Percentiles rank a stretch among this genome's conserved stretches.
phyloP scores from a whole-genome alignment of 768 basidiomycete genomes.

The Lentinula edodes region DNA sequence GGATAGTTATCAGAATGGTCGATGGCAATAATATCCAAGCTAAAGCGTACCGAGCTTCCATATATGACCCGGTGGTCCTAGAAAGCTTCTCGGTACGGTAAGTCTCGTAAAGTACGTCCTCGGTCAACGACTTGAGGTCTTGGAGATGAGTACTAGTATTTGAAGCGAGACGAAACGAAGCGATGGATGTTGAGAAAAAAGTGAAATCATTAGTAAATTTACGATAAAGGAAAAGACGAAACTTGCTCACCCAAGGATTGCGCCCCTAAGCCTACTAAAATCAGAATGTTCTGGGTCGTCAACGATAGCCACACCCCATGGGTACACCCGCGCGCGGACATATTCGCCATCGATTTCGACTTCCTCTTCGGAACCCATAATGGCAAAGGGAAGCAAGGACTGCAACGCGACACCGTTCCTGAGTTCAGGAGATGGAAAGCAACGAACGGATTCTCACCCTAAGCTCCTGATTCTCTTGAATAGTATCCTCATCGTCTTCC shows the following conservation, averaged over 20 bases:
- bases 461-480: constrained; percentile 86
- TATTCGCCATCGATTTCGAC: constrained; percentile 74
- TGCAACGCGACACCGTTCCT: constrained; percentile 11
- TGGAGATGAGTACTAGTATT: constrained; percentile 64
- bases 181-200: not conserved
- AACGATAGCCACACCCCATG: constrained; percentile 90
- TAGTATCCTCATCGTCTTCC: constrained; percentile 91
- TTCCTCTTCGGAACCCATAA: constrained; percentile 87
- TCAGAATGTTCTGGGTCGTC: constrained; percentile 92
- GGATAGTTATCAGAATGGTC: not conserved
- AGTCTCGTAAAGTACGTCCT: constrained; percentile 82
- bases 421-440: not conserved
- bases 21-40: not conserved
- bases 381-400: constrained; percentile 78
- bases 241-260: constrained; percentile 52
- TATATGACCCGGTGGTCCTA: constrained; percentile 43
- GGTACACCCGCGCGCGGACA: constrained; percentile 79
- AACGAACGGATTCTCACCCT: constrained; percentile 38
- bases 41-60: constrained; percentile 44
- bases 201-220: constrained; percentile 6
- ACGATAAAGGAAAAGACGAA: not conserved
- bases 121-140: constrained; percentile 79
- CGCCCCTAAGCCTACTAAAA: constrained; percentile 71
- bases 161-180: not conserved
- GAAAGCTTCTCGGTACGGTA: constrained; percentile 90